Conservation (phyloP, 1,139 yeast species). For the Candida tunisiensis region DNA sequence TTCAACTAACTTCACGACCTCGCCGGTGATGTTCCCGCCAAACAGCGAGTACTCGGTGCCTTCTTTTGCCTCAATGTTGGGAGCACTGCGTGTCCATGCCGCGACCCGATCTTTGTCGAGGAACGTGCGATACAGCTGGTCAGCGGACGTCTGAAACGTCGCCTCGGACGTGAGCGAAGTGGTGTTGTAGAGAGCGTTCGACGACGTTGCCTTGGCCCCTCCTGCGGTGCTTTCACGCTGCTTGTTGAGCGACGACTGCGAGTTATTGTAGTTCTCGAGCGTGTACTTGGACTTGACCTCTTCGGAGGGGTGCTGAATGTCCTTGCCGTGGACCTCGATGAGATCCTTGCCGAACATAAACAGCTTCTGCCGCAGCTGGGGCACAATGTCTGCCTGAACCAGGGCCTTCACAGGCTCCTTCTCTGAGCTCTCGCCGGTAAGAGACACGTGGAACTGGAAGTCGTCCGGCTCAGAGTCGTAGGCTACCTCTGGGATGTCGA, state of each 20-base stretch:
- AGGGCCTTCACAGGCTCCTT: constrained; percentile 34
- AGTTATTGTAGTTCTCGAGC: constrained; percentile 12
- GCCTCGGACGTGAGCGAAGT: constrained; percentile 67
- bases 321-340: constrained; percentile 61
- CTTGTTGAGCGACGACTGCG: constrained; percentile 1
- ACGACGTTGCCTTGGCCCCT: constrained; percentile 23
- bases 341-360: constrained; percentile 60
- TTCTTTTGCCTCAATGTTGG: constrained; percentile 40
- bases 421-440: constrained; percentile 29
- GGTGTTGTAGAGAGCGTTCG: constrained; percentile 41
- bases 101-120: constrained; percentile 60
- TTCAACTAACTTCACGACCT: constrained; percentile 39
- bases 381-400: constrained; percentile 46
- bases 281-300: constrained; percentile 42
- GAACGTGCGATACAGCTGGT: constrained; percentile 63
- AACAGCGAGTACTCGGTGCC: constrained; percentile 57
- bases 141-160: constrained; percentile 73
- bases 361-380: constrained; percentile 46
- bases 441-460: constrained; percentile 61
- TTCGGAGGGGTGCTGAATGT: constrained; percentile 57
- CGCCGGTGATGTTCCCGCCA: constrained; percentile 80
- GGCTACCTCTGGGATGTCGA: constrained; percentile 84
- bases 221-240: too few relatives aligned
- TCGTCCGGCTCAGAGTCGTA: constrained; percentile 80
- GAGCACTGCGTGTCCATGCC: constrained; percentile 80